Percentiles rank a stretch among this genome's conserved stretches.
Conservation (phyloP, 306 rosid species). For the Citrullus colocynthis region DNA sequence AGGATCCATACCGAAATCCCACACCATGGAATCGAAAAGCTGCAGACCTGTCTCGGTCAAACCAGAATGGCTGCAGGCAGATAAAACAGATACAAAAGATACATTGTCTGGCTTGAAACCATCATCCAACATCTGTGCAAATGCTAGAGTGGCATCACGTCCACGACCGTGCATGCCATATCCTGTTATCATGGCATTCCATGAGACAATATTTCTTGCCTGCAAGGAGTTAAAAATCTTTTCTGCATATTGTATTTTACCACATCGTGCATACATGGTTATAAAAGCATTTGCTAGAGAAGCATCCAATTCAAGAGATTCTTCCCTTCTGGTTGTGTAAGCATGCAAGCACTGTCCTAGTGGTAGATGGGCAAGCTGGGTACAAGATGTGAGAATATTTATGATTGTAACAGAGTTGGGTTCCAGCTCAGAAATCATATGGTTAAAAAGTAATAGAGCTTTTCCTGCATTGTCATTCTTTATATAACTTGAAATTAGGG, state of each 20-base stretch:
- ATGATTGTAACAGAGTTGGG: slow-evolving; percentile 28
- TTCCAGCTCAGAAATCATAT: slow-evolving; percentile 27
- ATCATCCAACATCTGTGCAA: slow-evolving; percentile 21
- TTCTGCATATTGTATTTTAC: slow-evolving; percentile 28
- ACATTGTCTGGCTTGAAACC: slow-evolving; percentile 23
- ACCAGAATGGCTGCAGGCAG: slow-evolving; percentile 45
- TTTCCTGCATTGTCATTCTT: slow-evolving; percentile 14
- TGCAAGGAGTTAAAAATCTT: slow-evolving; percentile 18
- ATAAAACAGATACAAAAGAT: slow-evolving; percentile 28
- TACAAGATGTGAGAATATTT: slow-evolving; percentile 27
- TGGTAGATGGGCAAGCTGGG: slow-evolving; percentile 24
- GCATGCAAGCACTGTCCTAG: slow-evolving; percentile 36
- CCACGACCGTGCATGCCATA: slow-evolving; percentile 30
- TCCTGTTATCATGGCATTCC: slow-evolving; percentile 39
- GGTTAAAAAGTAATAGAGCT: slow-evolving; percentile 25
- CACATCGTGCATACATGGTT: slow-evolving; percentile 33
- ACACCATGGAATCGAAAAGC: slow-evolving; percentile 27
- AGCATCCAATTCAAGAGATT: slow-evolving; percentile 6
- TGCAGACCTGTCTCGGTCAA: slow-evolving; percentile 22
- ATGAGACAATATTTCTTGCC: slow-evolving; percentile 23
- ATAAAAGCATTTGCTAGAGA: slow-evolving; percentile 29
- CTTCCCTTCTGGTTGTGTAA: slow-evolving; percentile 14
- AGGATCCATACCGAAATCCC: slow-evolving; percentile 24
- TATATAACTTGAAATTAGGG: slow-evolving; percentile 23
- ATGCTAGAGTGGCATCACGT: slow-evolving; percentile 24